Base-by-base conservation (phyloP, 495 filamentous ascomycete species). In the Penicillium canariense region DNA sequence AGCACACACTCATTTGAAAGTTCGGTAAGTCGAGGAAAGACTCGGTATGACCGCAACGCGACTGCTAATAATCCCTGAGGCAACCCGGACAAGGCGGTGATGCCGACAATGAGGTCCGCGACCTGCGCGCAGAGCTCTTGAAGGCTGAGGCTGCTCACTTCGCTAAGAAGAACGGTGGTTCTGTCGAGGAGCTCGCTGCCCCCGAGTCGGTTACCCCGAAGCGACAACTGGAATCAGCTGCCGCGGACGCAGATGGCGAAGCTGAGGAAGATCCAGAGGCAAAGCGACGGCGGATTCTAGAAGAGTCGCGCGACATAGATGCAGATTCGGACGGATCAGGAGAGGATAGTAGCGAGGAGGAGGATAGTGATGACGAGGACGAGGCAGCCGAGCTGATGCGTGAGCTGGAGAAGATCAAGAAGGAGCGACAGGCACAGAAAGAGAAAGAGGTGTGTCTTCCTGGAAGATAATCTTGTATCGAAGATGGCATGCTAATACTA, bases 341-440 rank as follows among this genome's bases (percentile, higher is more conserved):
- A 51, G 83, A 83, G 39, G 86, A 89, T 34, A 88, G 83, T 58
- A 87, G 84, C 66, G 85, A 89, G 4, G 87, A 90, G 45, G 87
- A 87, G 25, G 43, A 46, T 1, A 84, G 87, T 50, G 87, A 88
- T 28, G 85, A 89, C 45, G 87, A 90, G 60, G 93, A 98, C 50
- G 92, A 96, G 62, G 90, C 89, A 0, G 91, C 90, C 0, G 89
- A 91, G 63, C 72, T 98, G 47, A 86, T 94, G 76, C 83, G 95
- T 18, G 94, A 98, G 69, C 75, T 98, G 27, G 93, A 94, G 66
- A 92, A 96, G 71, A 96, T 98, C 69, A 90, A 95, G 70, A 86
- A 82, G 51, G 94, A 98, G 71, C 78, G 94, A 25, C 84, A 86
- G 1, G 92, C 91, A 67, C 87, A 90, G 67, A 85, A 87, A 48